Evolutionary conservation across 768 basidiomycete genomes (phyloP).

Genomic region (Boletus subparvulus): DNA sequence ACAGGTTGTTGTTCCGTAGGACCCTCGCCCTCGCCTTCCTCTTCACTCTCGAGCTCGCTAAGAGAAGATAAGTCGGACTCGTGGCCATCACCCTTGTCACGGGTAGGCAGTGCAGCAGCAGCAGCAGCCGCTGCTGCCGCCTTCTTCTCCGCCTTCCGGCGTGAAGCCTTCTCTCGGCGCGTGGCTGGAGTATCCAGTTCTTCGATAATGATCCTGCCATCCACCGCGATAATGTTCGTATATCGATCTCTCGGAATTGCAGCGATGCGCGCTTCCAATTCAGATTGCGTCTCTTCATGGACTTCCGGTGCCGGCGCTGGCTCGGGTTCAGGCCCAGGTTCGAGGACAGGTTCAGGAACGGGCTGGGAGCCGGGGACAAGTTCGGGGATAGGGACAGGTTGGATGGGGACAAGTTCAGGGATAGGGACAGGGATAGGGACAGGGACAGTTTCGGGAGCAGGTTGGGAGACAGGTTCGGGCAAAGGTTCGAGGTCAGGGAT

Average conservation of each 20-base stretch:
- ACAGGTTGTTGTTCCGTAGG: constrained; percentile 8
- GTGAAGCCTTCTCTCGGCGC: constrained; percentile 55
- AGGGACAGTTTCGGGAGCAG: neutral
- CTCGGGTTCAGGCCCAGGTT: neutral
- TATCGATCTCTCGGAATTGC: constrained; percentile 30
- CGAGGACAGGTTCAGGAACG: neutral
- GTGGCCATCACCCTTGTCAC: constrained; percentile 17
- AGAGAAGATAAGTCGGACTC: constrained; percentile 47
- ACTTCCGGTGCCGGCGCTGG: neutral
- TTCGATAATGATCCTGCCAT: constrained; percentile 63
- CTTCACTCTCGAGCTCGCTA: constrained; percentile 43
- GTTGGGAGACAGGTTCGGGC: neutral
- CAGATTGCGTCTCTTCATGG: constrained; percentile 10
- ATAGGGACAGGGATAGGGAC: neutral
- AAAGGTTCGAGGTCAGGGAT: neutral
- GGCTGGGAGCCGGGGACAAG: neutral
- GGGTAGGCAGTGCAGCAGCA: neutral
- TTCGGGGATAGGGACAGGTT: neutral
- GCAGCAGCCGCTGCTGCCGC: constrained; percentile 27
- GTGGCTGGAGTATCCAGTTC: constrained; percentile 71
- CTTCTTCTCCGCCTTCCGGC: constrained; percentile 41
- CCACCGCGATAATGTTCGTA: constrained; percentile 34
- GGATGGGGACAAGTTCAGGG: neutral
- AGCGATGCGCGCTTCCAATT: constrained; percentile 29
- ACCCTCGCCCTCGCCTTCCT: constrained; percentile 15